Evolutionary conservation across 495 filamentous ascomycete species (phyloP), one percentile per base, ranked within the genome.

Genomic region (Neurospora terricola): DNA sequence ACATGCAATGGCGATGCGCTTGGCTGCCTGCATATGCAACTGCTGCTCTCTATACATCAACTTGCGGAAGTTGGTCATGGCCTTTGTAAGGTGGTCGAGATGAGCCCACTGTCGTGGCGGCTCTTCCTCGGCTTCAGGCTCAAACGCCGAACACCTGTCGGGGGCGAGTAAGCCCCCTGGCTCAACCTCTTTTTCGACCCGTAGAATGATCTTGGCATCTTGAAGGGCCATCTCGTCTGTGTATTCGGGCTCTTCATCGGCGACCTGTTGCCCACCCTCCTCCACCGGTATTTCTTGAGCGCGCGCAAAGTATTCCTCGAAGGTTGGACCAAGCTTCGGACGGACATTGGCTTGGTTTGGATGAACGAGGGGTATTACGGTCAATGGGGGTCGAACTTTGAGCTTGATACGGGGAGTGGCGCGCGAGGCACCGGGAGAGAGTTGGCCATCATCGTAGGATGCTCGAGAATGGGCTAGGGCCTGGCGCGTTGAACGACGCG

Each of bases 61-160:
- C 74, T 87, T 90, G 48, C 92, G 89, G 76, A 98, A 94, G 75
- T 93, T 88, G 12, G 92, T 75, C 62, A 92, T 93, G 76, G 97
- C 94, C 16, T 90, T 89, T 54, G 93, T 87, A 9, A 98, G 85
- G 77, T 97, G 92, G 77, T 98, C 94, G 72, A 88, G 87, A 77
- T 97, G 94, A 18, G 90, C 90, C 82, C 93, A 97, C 71, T 93
- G 93, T 72, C 87, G 88, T 7, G 90, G 87, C 3, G 91, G 92
- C 74, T 93, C 91, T 62, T 89, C 86, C 73, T 92, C 92, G 0
- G 89, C 86, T 36, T 97, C 93, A 0, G 91, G 90, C n/a, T 88
- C 84, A 77, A 91, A 97, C 38, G 92, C 83, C 4, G 90, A 91
- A 78, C 92, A 96, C 23, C 87, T 86, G 69, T 90, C 90, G 43